Base-by-base conservation (phyloP, 1,284 basidiomycete species). In the Naganishia liquefaciens region DNA sequence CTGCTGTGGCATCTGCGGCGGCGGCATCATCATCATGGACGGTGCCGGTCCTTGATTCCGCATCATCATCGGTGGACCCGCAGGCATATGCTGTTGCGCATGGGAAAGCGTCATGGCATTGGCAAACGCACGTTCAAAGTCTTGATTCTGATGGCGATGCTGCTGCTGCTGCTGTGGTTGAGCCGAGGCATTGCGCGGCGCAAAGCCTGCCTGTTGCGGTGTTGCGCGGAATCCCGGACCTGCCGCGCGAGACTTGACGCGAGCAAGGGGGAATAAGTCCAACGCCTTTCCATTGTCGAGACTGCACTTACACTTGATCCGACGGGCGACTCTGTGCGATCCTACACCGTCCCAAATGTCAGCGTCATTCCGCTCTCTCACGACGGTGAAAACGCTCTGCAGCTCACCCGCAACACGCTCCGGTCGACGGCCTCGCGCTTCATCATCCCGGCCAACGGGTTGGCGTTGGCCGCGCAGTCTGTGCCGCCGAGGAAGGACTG, bases 371-470 rank as follows among this genome's bases (percentile, higher is more conserved):
- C 7, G n/a, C n/a, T n/a, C n/a, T n/a, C n/a, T n/a, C n/a, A 49
- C 21, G 19, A 44, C n/a, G 55, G 10, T 28, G 25, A 50, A 47
- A 2, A 25, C 4, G 9, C 4, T n/a, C 10, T 21, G 33, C 23
- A 30, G 70, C 76, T 70, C 57, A 78, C 78, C 50, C 74, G 67
- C 66, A 77, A 76, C 21, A 96, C 78, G 73, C 90, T 92, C 63
- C 89, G 87, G 79, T 98, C 94, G 3, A 87, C 87, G 68, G 93
- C 91, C 5, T 93, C 87, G 72, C 96, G 90, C 77, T 97, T 97
- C 66, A 95, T 82, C 49, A 98, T 88, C 73, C 93, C 89, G 21
- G 90, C 87, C 37, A 99, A 83, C 4, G 93, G 92, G 75, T 97
- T 98, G 63, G 88, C 84, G 6, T 87, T 84, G 25, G 87, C 85